Evolutionary conservation across 2,329 filamentous ascomycete species (phyloP).

Genomic region (Xylariaceae sp.): DNA sequence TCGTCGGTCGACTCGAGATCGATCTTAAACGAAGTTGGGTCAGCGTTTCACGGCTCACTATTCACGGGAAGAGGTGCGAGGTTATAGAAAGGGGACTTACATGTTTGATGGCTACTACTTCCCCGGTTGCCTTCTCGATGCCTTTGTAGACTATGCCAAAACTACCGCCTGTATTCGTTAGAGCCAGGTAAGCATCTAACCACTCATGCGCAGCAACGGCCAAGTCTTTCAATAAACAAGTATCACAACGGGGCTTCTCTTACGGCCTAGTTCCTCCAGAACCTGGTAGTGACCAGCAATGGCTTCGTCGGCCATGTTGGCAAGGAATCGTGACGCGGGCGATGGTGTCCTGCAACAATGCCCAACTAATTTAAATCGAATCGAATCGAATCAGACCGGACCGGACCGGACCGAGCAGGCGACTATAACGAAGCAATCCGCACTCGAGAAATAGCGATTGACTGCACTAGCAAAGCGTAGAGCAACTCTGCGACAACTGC

Average conservation of each 20-base stretch:
- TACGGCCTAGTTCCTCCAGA: constrained; percentile 91
- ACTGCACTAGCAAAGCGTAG: neutral
- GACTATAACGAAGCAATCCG: constrained; percentile 9
- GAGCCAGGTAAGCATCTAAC: constrained; percentile 6
- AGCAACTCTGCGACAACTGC: constrained; percentile 15
- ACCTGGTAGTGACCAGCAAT: constrained; percentile 89
- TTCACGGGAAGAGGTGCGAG: neutral
- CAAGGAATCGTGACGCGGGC: neutral
- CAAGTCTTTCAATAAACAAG: neutral
- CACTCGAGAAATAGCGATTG: constrained; percentile 14
- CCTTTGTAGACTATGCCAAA: constrained; percentile 98
- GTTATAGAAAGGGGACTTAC: constrained; percentile 46
- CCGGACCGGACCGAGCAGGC: too few species aligned
- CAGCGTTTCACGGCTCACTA: constrained; percentile 2
- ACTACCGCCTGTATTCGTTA: constrained; percentile 63
- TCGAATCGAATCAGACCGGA: neutral
- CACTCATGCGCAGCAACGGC: neutral
- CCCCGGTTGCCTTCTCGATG: constrained; percentile 82
- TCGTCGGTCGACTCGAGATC: constrained; percentile 98
- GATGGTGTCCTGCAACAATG: neutral
- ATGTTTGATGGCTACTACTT: constrained; percentile 95
- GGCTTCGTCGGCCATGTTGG: constrained; percentile 51
- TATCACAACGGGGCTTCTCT: constrained; percentile 36
- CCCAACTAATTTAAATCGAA: neutral
- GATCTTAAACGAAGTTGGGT: constrained; percentile 55